These are phyloP conservation scores for Xerocomellus dryophilus DNA, from an alignment of 768 basidiomycete genomes.

Conservation along the genomic window DNA sequence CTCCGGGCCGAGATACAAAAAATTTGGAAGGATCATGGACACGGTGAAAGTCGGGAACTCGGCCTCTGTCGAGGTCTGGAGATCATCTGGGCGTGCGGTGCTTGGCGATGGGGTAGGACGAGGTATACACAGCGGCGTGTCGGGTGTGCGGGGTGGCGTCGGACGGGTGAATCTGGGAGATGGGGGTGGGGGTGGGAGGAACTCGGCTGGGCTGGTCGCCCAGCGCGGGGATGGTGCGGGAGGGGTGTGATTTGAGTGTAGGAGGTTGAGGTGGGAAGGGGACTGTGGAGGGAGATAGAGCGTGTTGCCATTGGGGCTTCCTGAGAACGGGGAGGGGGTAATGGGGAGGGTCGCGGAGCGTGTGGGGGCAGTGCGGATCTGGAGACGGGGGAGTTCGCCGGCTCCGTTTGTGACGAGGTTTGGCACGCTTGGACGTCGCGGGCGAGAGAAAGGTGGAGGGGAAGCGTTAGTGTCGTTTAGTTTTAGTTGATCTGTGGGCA, in stretches of 20 bases:
- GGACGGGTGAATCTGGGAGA: slow-evolving; percentile 24
- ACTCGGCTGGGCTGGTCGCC: slow-evolving; percentile 35
- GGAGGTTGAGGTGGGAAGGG: slow-evolving; percentile 59
- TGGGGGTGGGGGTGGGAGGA: slow-evolving; percentile 37
- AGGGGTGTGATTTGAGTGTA: slow-evolving; percentile 58
- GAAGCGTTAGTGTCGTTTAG: slow-evolving; percentile 49
- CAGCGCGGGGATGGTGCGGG: slow-evolving; percentile 47
- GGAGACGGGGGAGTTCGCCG: slow-evolving; percentile 54
- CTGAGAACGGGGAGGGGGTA: slow-evolving; percentile 23
- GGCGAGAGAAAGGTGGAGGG: slow-evolving; percentile 57
- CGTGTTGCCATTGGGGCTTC: slow-evolving; percentile 20
- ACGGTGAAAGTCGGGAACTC: slow-evolving; percentile 72
- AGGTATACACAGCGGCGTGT: slow-evolving; percentile 34
- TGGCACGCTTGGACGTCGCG: slow-evolving; percentile 59
- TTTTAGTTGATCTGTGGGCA: slow-evolving; percentile 44
- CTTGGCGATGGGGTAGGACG: slow-evolving; percentile 45
- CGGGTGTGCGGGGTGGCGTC: slow-evolving; percentile 39
- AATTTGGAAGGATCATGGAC: slow-evolving; percentile 87
- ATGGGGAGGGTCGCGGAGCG: slow-evolving; percentile 62
- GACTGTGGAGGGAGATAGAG: slow-evolving; percentile 39
- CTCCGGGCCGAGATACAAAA: slow-evolving; percentile 91
- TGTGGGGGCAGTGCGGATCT: slow-evolving; percentile 55
- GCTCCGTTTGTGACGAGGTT: slow-evolving; percentile 60
- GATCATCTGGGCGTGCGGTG: slow-evolving; percentile 59
- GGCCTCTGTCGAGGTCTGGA: slow-evolving; percentile 32